phyloP scores from a whole-genome alignment of 2,329 filamentous ascomycete genomes.

The Fusarium pseudonygamai region DNA sequence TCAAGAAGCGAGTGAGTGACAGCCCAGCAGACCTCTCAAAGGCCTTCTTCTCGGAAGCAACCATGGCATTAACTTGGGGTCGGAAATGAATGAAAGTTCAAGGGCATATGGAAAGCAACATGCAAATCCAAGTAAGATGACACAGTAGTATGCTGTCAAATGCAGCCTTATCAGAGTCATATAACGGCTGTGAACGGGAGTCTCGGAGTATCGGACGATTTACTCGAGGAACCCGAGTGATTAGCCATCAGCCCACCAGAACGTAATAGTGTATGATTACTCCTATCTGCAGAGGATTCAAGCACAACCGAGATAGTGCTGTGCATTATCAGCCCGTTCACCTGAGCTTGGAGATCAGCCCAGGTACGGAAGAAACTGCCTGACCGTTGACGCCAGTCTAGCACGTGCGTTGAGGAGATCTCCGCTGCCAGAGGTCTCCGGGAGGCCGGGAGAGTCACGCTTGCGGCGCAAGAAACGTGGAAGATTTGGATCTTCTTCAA shows the following conservation, averaged over 20 bases:
- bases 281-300: not conserved
- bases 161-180: conserved; percentile 5
- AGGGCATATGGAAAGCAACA: not conserved
- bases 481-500: not conserved
- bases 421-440: not conserved
- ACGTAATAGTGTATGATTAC: not conserved
- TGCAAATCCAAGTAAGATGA: not conserved
- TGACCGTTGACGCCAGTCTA: not conserved
- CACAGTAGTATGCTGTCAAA: not conserved
- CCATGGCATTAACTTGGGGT: conserved; percentile 1
- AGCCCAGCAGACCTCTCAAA: not conserved
- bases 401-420: not conserved
- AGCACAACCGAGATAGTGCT: not conserved
- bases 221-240: not conserved
- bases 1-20: conserved; percentile 34
- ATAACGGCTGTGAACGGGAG: not conserved
- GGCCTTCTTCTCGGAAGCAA: not conserved
- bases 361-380: not conserved
- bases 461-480: not conserved
- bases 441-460: not conserved
- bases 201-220: not conserved
- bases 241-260: not conserved
- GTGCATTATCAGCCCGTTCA: not conserved
- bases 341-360: not conserved
- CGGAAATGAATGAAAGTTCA: conserved; percentile 3